Conservation (phyloP, 2,329 filamentous ascomycete species). For the Zymoseptoria pseudotritici region DNA sequence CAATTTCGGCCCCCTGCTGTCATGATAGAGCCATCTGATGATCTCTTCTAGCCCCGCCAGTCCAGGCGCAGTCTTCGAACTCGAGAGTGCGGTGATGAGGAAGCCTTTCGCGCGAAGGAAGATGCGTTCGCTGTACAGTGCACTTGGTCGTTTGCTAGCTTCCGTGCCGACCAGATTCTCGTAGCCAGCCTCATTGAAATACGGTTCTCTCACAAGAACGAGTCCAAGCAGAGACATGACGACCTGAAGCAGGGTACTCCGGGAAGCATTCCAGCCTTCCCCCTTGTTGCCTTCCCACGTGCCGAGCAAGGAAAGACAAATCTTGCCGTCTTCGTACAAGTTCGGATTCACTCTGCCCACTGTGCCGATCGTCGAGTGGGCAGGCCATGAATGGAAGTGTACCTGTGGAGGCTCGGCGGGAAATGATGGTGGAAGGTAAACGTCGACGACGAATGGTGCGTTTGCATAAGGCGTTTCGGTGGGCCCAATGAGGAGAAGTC, state of each 20-base stretch:
- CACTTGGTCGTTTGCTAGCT: conserved; percentile 20
- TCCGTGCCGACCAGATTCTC: conserved; percentile 38
- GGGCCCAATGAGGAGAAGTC: conserved; percentile 52
- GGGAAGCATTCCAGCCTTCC: conserved; percentile 47
- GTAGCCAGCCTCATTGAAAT: conserved; percentile 59
- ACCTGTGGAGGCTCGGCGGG: conserved; percentile 47
- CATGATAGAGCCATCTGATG: conserved; percentile 47
- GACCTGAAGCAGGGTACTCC: conserved; percentile 49
- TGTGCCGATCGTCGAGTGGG: conserved; percentile 24
- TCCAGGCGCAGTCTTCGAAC: conserved; percentile 27
- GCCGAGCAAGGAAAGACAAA: conserved; percentile 52
- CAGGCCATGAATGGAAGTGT: conserved; percentile 52
- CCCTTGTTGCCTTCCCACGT: conserved; percentile 52
- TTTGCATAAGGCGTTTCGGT: conserved; percentile 54
- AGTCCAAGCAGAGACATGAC: conserved; percentile 24
- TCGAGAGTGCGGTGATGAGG: conserved; percentile 31
- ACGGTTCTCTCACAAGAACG: conserved; percentile 50
- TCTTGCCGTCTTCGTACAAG: conserved; percentile 55
- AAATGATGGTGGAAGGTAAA: conserved; percentile 45
- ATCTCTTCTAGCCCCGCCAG: conserved; percentile 43
- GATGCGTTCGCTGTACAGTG: conserved; percentile 25
- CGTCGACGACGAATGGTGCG: conserved; percentile 55
- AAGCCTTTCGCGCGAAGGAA: conserved; percentile 20
- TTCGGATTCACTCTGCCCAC: conserved; percentile 48
- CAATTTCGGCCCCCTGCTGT: conserved; percentile 28